These are phyloP conservation scores for Kodamaea plutei DNA, from an alignment of 1,139 yeast genomes.

Conservation along the genomic window DNA sequence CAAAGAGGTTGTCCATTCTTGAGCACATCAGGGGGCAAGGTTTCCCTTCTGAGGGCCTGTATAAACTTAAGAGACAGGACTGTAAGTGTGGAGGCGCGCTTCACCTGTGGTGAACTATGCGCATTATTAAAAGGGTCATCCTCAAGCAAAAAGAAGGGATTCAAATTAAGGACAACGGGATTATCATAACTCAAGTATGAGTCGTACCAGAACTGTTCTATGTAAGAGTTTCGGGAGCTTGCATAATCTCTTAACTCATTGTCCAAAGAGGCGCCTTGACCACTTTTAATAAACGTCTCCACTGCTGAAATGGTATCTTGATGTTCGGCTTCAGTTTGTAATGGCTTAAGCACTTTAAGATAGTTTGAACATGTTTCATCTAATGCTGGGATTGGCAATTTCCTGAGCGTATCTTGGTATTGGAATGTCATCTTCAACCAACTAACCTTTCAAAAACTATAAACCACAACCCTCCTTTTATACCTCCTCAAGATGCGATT, in stretches of 20 bases:
- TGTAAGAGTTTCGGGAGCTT: constrained; percentile 65
- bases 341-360: constrained; percentile 63
- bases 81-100: constrained; percentile 79
- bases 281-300: constrained; percentile 47
- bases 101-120: constrained; percentile 58
- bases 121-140: constrained; percentile 81
- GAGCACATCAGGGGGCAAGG: constrained; percentile 67
- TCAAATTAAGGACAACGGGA: constrained; percentile 81
- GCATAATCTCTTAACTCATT: constrained; percentile 61
- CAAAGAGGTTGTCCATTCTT: constrained; percentile 67
- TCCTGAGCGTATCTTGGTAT: constrained; percentile 52
- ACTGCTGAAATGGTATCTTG: constrained; percentile 59
- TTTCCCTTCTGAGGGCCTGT: constrained; percentile 71
- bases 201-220: constrained; percentile 93
- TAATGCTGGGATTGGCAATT: constrained; percentile 76
- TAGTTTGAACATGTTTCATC: constrained; percentile 61
- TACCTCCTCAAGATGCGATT: too few relatives aligned
- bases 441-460: neutral
- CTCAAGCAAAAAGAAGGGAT: constrained; percentile 82
- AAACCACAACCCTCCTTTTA: too few relatives aligned
- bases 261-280: constrained; percentile 60
- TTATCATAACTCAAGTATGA: constrained; percentile 82
- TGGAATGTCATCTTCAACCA: constrained; percentile 51
- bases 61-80: constrained; percentile 74
- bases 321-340: constrained; percentile 72